Conservation (phyloP, 108 stramenopile species). For the Cyclotella distinguenda region DNA sequence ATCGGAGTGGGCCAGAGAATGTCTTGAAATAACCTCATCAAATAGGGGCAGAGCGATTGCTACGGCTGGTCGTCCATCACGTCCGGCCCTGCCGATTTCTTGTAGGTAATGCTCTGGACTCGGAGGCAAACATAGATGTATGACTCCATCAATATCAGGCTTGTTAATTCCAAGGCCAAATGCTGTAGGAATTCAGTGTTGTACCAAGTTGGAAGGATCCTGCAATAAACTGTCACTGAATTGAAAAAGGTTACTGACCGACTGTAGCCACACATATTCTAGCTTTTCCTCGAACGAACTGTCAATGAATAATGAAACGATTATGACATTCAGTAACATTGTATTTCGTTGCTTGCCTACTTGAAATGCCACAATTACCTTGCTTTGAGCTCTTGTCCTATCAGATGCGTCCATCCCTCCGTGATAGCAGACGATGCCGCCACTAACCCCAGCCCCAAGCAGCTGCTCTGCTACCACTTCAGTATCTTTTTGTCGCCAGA, state of each 20-base stretch:
- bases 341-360: not conserved
- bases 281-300: conserved; percentile 87
- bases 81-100: conserved; percentile 97
- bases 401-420: conserved; percentile 84
- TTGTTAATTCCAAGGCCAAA: conserved; percentile 99
- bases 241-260: conserved; percentile 7
- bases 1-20: conserved; percentile 80
- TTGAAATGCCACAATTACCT: conserved; percentile 23
- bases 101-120: conserved; percentile 94
- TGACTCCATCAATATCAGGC: conserved; percentile 83
- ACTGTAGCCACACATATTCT: conserved; percentile 92
- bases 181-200: conserved; percentile 59
- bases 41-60: conserved; percentile 76
- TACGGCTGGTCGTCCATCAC: conserved; percentile 82
- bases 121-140: conserved; percentile 87
- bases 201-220: too few species aligned
- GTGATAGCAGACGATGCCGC: conserved; percentile 83
- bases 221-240: not conserved
- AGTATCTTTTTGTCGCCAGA: conserved; percentile 87
- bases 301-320: conserved; percentile 1
- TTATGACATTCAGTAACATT: not conserved
- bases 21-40: conserved; percentile 70
- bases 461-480: conserved; percentile 85
- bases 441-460: conserved; percentile 53
- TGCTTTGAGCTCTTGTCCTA: conserved; percentile 73